A percentile compares a stretch with the other conserved stretches of the same genome.
Evolutionary conservation across 2,329 filamentous ascomycete genomes (phyloP).

Genomic region (Fusarium circinatum): DNA sequence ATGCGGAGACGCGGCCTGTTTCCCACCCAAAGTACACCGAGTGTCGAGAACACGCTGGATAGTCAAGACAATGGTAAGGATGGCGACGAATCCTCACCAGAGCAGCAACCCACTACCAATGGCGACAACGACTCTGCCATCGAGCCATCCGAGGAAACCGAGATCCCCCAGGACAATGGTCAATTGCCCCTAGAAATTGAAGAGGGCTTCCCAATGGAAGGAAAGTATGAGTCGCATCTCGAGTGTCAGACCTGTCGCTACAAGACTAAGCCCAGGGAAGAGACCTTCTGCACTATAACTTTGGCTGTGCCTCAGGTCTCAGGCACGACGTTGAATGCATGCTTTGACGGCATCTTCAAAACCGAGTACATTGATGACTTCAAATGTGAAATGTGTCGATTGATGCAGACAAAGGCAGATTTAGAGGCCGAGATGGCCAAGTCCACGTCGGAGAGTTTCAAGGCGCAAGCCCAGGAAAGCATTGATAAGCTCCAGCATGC

Average conservation of each 20-base stretch:
- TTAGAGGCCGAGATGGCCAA: conserved; percentile 69
- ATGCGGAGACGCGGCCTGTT: conserved; percentile 53
- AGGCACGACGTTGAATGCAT: conserved; percentile 83
- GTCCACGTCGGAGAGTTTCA: conserved; percentile 63
- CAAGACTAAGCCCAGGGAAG: conserved; percentile 84
- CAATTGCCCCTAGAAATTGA: conserved; percentile 59
- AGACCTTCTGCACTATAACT: conserved; percentile 91
- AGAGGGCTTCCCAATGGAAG: conserved; percentile 90
- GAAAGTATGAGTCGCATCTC: conserved; percentile 91
- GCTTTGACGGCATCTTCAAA: conserved; percentile 94
- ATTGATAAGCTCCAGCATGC: conserved; percentile 74
- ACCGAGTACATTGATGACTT: conserved; percentile 97
- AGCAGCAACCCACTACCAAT: conserved; percentile 21
- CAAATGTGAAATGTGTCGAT: conserved; percentile 90
- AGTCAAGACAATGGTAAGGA: conserved; percentile 33
- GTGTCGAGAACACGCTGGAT: conserved; percentile 32
- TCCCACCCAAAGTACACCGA: conserved; percentile 12
- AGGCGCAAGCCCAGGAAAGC: conserved; percentile 62
- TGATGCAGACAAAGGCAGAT: conserved; percentile 79
- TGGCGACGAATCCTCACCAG: conserved; percentile 9
- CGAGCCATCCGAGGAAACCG: conserved; percentile 37
- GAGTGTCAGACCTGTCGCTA: conserved; percentile 92
- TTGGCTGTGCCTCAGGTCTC: conserved; percentile 87
- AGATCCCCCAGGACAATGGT: conserved; percentile 32
- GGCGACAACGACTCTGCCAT: conserved; percentile 34